Conservation (phyloP, 2,329 filamentous ascomycete species). For the Aspergillus hortae region DNA sequence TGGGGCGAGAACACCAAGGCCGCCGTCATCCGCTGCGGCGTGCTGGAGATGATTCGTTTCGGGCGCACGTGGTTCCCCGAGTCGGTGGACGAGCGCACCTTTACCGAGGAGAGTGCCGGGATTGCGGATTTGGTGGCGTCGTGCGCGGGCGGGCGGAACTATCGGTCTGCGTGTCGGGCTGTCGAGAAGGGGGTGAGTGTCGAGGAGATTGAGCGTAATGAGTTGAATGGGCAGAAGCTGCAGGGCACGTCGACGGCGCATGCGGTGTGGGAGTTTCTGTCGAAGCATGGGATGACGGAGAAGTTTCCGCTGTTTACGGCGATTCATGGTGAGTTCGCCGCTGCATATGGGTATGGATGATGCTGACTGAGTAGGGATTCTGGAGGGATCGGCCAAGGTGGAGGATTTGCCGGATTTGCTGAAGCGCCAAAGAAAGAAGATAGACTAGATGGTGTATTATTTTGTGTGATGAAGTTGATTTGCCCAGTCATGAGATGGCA, state of each 20-base stretch:
- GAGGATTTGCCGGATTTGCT: neutral
- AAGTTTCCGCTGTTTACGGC: slow-evolving; percentile 14
- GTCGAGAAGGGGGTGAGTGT: slow-evolving; percentile 16
- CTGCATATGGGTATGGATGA: no score
- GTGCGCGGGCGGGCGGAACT: slow-evolving; percentile 13
- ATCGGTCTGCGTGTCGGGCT: slow-evolving; percentile 13
- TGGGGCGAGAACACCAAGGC: slow-evolving; percentile 97
- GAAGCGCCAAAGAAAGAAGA: neutral
- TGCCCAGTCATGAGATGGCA: no score
- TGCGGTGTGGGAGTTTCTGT: slow-evolving; percentile 9
- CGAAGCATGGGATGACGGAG: slow-evolving; percentile 9
- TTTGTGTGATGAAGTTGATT: no score
- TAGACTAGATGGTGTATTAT: no score
- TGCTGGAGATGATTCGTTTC: slow-evolving; percentile 90
- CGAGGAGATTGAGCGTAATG: slow-evolving; percentile 13
- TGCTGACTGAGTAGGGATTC: neutral
- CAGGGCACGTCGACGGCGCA: slow-evolving; percentile 15
- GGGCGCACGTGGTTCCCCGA: slow-evolving; percentile 44
- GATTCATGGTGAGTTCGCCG: neutral
- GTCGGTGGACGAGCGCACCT: slow-evolving; percentile 13
- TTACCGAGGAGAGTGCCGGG: slow-evolving; percentile 22
- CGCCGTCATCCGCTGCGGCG: slow-evolving; percentile 85
- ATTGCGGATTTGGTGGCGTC: slow-evolving; percentile 19
- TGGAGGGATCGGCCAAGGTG: neutral
- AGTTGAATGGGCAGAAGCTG: slow-evolving; percentile 17